These are phyloP conservation scores for Agarophyton chilense DNA, from an alignment of 23 red algal species.

Conservation along the genomic window DNA sequence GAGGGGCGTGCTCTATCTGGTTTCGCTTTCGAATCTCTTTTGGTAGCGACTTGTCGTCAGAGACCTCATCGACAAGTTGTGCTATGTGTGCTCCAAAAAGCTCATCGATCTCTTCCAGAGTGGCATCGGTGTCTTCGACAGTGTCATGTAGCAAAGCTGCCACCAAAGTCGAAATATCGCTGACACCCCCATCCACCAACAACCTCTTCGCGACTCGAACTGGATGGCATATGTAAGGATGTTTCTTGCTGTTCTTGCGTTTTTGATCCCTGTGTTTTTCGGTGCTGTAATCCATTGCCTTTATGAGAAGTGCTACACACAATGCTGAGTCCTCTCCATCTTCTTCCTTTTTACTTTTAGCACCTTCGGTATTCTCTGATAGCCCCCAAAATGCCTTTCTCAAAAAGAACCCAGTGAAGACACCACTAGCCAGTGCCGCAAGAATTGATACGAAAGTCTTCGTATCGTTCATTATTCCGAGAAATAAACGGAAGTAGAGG, in stretches of 20 bases:
- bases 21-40: constrained; percentile 46
- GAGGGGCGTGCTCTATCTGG: constrained; percentile 37
- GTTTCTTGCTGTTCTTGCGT: constrained; percentile 64
- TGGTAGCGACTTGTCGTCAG: constrained; percentile 63
- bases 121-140: constrained; percentile 88
- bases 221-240: constrained; percentile 92
- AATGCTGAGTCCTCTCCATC: not conserved
- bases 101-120: constrained; percentile 62
- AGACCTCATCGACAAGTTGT: constrained; percentile 60
- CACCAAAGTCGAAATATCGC: constrained; percentile 65
- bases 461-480: not conserved
- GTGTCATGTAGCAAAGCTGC: constrained; percentile 88
- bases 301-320: not conserved
- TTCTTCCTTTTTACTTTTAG: not conserved
- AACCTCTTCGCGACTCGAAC: constrained; percentile 72
- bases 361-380: not conserved
- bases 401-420: not conserved
- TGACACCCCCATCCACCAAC: constrained; percentile 53
- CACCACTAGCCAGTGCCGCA: not conserved
- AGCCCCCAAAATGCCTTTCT: not conserved
- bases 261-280: constrained; percentile 70
- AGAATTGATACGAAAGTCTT: not conserved
- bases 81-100: constrained; percentile 80
- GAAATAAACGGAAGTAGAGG: not conserved
- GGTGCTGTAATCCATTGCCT: constrained; percentile 65